phyloP scores from a whole-genome alignment of 2,329 filamentous ascomycete species.

The Exophiala spinifera region DNA sequence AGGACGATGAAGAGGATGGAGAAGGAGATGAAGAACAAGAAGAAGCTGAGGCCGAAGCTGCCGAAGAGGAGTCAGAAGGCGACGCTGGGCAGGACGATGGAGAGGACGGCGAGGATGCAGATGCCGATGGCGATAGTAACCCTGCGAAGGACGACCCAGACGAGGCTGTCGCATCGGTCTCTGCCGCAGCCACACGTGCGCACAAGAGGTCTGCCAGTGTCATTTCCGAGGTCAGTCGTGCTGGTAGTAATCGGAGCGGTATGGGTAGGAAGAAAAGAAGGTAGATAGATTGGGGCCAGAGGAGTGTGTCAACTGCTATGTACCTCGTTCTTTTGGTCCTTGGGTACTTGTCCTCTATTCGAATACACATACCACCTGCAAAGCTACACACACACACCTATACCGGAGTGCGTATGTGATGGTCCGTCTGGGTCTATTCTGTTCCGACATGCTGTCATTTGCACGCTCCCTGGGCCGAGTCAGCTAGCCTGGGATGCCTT shows the following conservation, averaged over 20 bases:
- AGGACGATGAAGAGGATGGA: no score
- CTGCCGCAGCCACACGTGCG: constrained; percentile 20
- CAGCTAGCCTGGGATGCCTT: no score
- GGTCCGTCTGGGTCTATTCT: no score
- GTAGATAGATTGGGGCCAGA: no score
- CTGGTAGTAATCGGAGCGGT: constrained; percentile 30
- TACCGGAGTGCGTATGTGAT: no score
- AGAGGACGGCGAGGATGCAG: constrained; percentile 1
- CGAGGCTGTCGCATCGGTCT: constrained; percentile 2
- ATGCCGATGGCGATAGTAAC: constrained; percentile 10
- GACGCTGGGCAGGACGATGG: constrained; percentile 31
- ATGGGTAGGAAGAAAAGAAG: constrained; percentile 26
- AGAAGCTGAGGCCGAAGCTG: constrained; percentile 30
- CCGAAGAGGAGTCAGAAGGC: constrained; percentile 25
- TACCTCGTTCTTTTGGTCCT: no score
- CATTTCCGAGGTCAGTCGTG: constrained; percentile 60
- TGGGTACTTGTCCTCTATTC: no score
- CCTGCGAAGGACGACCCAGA: neutral
- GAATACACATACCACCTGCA: no score
- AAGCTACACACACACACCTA: no score
- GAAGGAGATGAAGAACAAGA: constrained; percentile 22
- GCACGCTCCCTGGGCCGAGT: no score
- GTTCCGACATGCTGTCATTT: no score
- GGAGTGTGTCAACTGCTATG: no score
- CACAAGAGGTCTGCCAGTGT: constrained; percentile 84